A percentile compares a stretch with the other conserved stretches of the same genome.
These are phyloP conservation scores for Ceratobasidium sp. DNA, from an alignment of 1,284 basidiomycete species.

Conservation along the genomic window DNA sequence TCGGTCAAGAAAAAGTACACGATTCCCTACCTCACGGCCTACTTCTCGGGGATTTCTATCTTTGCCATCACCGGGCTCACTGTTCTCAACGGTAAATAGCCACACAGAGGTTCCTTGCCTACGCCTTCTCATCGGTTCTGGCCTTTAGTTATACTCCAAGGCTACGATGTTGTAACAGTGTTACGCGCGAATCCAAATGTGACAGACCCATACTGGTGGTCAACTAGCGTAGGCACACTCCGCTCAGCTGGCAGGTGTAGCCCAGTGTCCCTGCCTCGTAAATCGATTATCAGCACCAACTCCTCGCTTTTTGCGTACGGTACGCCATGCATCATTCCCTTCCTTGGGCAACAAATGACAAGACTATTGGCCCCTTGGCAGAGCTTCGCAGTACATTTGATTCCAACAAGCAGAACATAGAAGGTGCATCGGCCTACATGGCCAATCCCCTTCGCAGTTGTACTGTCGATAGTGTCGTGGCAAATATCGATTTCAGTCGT, in stretches of 20 bases:
- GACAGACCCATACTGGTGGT: slow-evolving; percentile 9
- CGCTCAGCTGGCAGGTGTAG: not conserved
- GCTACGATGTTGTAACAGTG: slow-evolving; percentile 1
- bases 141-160: not conserved
- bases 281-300: not conserved
- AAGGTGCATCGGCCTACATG: not conserved
- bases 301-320: slow-evolving; percentile 7
- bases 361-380: too few relatives aligned
- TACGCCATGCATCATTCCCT: not conserved
- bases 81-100: slow-evolving; percentile 2
- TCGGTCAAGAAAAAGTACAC: not conserved
- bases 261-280: not conserved
- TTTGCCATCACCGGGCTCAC: not conserved
- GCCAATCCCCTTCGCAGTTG: slow-evolving; percentile 10
- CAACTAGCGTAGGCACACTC: not conserved
- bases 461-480: not conserved
- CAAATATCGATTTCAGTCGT: not conserved
- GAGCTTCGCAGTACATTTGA: slow-evolving; percentile 1
- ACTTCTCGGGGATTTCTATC: not conserved
- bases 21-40: not conserved
- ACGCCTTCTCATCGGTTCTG: not conserved
- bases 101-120: not conserved
- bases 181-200: slow-evolving; percentile 5
- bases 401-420: not conserved
- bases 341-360: too few relatives aligned